Evolutionary conservation across 768 basidiomycete genomes (phyloP).

Genomic region (Tricholoma matsutake): DNA sequence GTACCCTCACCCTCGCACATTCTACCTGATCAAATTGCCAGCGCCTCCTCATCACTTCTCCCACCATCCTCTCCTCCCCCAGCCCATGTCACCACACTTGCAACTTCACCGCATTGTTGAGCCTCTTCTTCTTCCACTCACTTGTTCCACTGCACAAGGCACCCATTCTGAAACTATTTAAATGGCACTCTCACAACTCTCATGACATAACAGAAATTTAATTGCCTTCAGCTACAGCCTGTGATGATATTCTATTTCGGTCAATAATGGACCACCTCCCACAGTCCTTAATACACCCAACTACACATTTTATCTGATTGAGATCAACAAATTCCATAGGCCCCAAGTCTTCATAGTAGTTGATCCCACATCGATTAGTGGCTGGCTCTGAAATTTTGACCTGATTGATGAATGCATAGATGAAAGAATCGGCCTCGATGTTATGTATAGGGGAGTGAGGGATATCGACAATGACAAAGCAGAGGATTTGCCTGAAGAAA

Average conservation of each 20-base stretch:
- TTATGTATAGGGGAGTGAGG: constrained; percentile 11
- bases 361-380: constrained; percentile 16
- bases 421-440: constrained; percentile 13
- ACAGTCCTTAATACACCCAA: constrained; percentile 19
- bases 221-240: not conserved
- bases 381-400: not conserved
- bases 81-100: too few relatives aligned
- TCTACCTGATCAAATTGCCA: too few relatives aligned
- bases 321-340: constrained; percentile 24
- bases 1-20: too few relatives aligned
- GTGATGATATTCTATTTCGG: not conserved
- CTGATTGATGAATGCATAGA: constrained; percentile 22
- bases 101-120: too few relatives aligned
- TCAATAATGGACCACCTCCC: not conserved
- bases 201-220: not conserved
- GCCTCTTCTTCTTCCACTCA: too few relatives aligned
- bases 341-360: constrained; percentile 17
- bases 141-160: not conserved
- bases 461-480: constrained; percentile 24
- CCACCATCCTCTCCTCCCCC: too few relatives aligned
- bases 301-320: constrained; percentile 23
- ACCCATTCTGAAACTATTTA: not conserved
- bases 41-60: too few relatives aligned
- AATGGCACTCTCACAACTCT: not conserved
- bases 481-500: constrained; percentile 28